Percentiles rank a stretch among this genome's conserved stretches.
These are phyloP conservation scores for Asclepias syriaca DNA, from an alignment of 257 asterid species.

Conservation along the genomic window DNA sequence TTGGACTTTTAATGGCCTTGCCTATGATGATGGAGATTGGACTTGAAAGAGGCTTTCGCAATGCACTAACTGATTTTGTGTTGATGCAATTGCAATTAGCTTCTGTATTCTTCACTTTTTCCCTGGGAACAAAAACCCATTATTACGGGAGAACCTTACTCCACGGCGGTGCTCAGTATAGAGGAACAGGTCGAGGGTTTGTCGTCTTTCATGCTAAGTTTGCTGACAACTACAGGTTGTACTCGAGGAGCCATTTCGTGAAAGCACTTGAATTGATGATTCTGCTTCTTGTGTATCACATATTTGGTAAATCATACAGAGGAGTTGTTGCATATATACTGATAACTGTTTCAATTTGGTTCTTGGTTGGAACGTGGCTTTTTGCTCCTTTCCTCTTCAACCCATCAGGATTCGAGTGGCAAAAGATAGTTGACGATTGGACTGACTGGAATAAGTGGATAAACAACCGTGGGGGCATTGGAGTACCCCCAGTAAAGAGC, in stretches of 20 bases:
- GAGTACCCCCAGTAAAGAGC: slow-evolving; percentile 81
- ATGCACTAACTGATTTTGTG: slow-evolving; percentile 78
- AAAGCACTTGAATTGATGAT: slow-evolving; percentile 89
- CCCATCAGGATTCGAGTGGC: slow-evolving; percentile 98
- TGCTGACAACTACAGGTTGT: slow-evolving; percentile 78
- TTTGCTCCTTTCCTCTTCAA: slow-evolving; percentile 91
- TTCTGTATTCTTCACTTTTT: slow-evolving; percentile 83
- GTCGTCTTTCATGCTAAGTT: slow-evolving; percentile 93
- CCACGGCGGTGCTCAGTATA: slow-evolving; percentile 90
- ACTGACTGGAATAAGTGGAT: slow-evolving; percentile 94
- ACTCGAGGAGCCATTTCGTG: slow-evolving; percentile 86
- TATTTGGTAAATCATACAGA: slow-evolving; percentile 63
- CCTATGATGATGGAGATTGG: slow-evolving; percentile 99
- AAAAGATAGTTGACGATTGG: slow-evolving; percentile 89
- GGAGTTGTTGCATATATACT: slow-evolving; percentile 63
- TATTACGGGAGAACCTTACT: slow-evolving; percentile 85
- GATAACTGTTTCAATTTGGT: slow-evolving; percentile 83
- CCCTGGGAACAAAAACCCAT: slow-evolving; percentile 91
- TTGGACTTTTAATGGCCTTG: slow-evolving; percentile 87
- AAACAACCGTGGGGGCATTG: slow-evolving; percentile 82
- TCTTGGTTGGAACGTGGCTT: slow-evolving; percentile 90
- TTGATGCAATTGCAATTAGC: slow-evolving; percentile 94
- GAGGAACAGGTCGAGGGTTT: slow-evolving; percentile 94
- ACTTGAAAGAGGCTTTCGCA: slow-evolving; percentile 84
- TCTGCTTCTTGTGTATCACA: slow-evolving; percentile 81